Evolutionary conservation across 495 filamentous ascomycete genomes (phyloP), one percentile per base, ranked within the genome.

Genomic region (Penicillium parvum): DNA sequence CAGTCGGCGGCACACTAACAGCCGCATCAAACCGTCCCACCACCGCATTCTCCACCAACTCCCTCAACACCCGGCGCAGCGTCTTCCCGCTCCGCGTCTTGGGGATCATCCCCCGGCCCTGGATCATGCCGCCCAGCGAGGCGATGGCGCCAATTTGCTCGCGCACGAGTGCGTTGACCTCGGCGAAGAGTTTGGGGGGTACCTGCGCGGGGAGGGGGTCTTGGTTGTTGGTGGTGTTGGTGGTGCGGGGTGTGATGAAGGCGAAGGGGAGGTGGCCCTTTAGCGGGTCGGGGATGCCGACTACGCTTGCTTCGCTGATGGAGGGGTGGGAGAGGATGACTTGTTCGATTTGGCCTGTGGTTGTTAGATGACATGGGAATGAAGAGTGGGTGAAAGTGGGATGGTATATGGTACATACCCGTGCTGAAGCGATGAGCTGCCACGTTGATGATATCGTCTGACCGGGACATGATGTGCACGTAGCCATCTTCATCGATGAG

Each of bases 381-480:
- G 37, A 22, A 20, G 17, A 38, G 30, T 16, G 17, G 32, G 16
- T 16, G 7, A 33, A 29, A 16, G 17, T 21, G 15, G 3, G 19
- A 12, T 7, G 32, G 15, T 19, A n/a, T 9, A 36, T 23, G 14
- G 18, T n/a, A 57, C 70, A 41, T 69, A 85, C 85, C 90, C 2
- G 90, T 96, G 53, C 83, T 87, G 47, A 96, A 89, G 3, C 90
- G 79, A 66, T 96, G 90, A 2, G 90, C 90, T 19, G 90, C 90
- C 1, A 95, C 90, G 55, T 96, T 96, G 59, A 96, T 94, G 45
- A 96, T 84, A 62, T 96, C 90, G 71, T 96, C 90, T 3, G 81
- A 79, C 40, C 89, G 75, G 2, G 84, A 79, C 86, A 95, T 90
- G 54, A 95, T 79, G 57, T 87, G 84, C 34, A 95, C 76, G 58